phyloP scores from a whole-genome alignment of 1,284 basidiomycete species.

The Microbotryum silenes-acaulis region DNA sequence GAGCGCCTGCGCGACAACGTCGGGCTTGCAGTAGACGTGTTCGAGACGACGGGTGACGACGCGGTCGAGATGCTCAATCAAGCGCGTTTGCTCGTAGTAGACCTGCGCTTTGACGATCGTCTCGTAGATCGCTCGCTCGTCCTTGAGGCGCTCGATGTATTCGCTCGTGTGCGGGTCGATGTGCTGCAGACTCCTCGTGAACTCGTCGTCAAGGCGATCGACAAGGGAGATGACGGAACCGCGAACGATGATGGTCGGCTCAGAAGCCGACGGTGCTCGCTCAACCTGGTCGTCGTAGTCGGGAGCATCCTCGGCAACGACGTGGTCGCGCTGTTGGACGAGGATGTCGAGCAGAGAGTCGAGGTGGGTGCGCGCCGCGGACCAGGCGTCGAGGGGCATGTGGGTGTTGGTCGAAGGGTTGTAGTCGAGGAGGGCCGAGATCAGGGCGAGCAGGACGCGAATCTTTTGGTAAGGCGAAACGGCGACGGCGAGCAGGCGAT shows the following conservation, averaged over 20 bases:
- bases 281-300: conserved; percentile 92
- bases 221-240: conserved; percentile 91
- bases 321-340: conserved; percentile 61
- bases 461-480: conserved; percentile 83
- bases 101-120: conserved; percentile 87
- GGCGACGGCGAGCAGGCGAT: conserved; percentile 74
- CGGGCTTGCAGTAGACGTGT: conserved; percentile 98
- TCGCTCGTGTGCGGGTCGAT: conserved; percentile 98
- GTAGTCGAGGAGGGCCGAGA: conserved; percentile 96
- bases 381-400: conserved; percentile 92
- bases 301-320: conserved; percentile 69
- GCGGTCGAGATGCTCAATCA: conserved; percentile 57
- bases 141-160: conserved; percentile 90
- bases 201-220: conserved; percentile 96
- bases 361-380: conserved; percentile 75
- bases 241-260: conserved; percentile 68
- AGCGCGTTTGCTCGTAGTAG: conserved; percentile 68
- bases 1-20: conserved; percentile 83
- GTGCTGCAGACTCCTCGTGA: conserved; percentile 94
- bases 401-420: conserved; percentile 66
- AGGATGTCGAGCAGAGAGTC: conserved; percentile 78
- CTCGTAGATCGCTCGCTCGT: conserved; percentile 89
- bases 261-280: conserved; percentile 60
- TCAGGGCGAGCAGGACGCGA: conserved; percentile 83
- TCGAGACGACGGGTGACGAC: conserved; percentile 92